Evolutionary conservation across 2,329 filamentous ascomycete species (phyloP).

Genomic region (Biscogniauxia marginata): DNA sequence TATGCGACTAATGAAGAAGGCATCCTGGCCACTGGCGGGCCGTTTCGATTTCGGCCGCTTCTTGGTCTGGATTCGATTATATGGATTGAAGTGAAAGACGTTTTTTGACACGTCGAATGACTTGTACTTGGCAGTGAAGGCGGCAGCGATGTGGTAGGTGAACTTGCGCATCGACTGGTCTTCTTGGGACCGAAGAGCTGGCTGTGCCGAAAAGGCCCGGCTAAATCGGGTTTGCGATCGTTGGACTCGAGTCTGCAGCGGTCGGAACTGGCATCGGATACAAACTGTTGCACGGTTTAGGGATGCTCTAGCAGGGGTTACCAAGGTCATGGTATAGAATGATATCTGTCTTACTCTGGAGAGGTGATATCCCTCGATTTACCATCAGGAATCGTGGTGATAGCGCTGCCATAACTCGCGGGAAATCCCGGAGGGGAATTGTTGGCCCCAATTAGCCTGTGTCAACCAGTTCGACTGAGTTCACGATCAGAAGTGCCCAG

Average conservation of each 20-base stretch:
- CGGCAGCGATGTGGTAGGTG: slow-evolving; percentile 70
- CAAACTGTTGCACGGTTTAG: slow-evolving; percentile 22
- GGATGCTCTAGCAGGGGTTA: slow-evolving; percentile 19
- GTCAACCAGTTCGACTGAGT: slow-evolving; percentile 1
- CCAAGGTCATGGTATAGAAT: slow-evolving; percentile 25
- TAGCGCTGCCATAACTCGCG: slow-evolving; percentile 15
- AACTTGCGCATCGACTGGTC: slow-evolving; percentile 39
- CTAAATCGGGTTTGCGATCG: slow-evolving; percentile 9
- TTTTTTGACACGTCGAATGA: slow-evolving; percentile 67
- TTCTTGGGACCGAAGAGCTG: slow-evolving; percentile 22
- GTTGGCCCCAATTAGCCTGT: slow-evolving; percentile 6
- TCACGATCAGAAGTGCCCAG: not conserved
- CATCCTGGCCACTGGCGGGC: slow-evolving; percentile 86
- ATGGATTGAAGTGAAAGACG: slow-evolving; percentile 70
- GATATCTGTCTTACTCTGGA: slow-evolving; percentile 14
- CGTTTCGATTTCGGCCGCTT: slow-evolving; percentile 57
- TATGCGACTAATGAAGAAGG: slow-evolving; percentile 88
- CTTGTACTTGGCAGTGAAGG: slow-evolving; percentile 71
- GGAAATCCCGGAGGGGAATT: slow-evolving; percentile 19
- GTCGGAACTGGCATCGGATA: slow-evolving; percentile 15
- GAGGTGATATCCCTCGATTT: slow-evolving; percentile 16
- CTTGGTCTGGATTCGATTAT: slow-evolving; percentile 56
- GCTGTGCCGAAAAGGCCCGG: slow-evolving; percentile 26
- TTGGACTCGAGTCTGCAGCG: slow-evolving; percentile 7
- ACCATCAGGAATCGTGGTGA: slow-evolving; percentile 16